Evolutionary conservation across 148 eudicot species (phyloP).

Genomic region (Camellia lanceoleosa): DNA sequence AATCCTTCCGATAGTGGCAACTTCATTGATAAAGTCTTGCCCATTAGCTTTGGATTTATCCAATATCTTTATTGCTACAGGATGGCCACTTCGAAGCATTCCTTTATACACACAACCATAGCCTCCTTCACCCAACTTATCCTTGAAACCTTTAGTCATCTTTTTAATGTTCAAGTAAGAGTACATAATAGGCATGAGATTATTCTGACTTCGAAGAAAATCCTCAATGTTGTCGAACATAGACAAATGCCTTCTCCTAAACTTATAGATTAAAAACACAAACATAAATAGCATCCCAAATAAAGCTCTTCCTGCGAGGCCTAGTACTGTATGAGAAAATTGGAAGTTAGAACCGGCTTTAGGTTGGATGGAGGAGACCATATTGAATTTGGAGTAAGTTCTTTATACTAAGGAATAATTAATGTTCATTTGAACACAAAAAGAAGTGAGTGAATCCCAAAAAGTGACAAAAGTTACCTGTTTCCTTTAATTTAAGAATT

Average conservation of each 20-base stretch:
- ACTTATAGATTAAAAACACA: background rate
- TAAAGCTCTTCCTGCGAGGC: background rate
- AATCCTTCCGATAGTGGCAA: conserved; percentile 11
- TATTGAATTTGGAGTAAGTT: too few relatives aligned
- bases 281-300: background rate
- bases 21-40: conserved; percentile 3
- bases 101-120: conserved; percentile 1
- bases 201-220: background rate
- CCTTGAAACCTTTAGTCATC: background rate
- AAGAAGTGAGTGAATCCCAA: too few relatives aligned
- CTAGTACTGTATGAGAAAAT: background rate
- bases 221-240: background rate
- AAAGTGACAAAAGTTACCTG: too few relatives aligned
- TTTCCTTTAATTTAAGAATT: too few relatives aligned
- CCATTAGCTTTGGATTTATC: background rate
- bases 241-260: background rate
- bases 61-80: background rate
- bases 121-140: conserved; percentile 7
- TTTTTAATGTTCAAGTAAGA: background rate
- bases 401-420: too few relatives aligned
- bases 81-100: conserved; percentile 9
- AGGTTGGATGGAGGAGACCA: too few relatives aligned
- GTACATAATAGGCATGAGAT: background rate
- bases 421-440: too few relatives aligned
- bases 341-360: too few relatives aligned